Percentiles rank a stretch among this genome's conserved stretches.
Conservation (phyloP, 305 asterid genomes). For the Fraxinus xanthoxyloides region DNA sequence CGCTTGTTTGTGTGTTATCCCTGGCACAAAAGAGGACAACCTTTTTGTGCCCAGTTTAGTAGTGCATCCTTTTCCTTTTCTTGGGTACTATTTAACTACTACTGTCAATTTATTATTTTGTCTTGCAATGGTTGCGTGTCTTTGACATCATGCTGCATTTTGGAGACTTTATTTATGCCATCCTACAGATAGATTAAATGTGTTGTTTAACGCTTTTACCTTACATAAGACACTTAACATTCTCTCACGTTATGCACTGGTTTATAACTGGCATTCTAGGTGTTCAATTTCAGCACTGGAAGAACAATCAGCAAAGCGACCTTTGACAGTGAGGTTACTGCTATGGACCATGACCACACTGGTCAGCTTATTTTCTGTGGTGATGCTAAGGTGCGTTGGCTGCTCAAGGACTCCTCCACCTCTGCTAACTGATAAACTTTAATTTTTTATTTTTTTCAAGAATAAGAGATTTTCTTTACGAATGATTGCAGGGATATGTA, state of each 20-base stretch:
- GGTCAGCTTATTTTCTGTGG: slow-evolving; percentile 95
- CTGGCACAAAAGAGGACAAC: background rate
- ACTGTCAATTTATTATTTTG: background rate
- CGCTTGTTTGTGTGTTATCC: background rate
- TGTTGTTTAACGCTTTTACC: background rate
- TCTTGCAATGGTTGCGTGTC: background rate
- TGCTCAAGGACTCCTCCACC: background rate
- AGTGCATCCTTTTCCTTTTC: background rate
- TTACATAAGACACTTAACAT: background rate
- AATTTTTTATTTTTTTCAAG: background rate
- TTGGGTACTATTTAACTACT: background rate
- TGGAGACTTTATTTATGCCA: background rate
- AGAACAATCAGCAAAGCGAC: slow-evolving; percentile 61
- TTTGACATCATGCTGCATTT: background rate
- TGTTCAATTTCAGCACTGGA: slow-evolving; percentile 93
- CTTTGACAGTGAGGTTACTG: slow-evolving; percentile 82
- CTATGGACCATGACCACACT: slow-evolving; percentile 95
- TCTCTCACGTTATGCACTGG: slow-evolving; percentile 6
- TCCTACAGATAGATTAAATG: background rate
- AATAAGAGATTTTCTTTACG: slow-evolving; percentile 8
- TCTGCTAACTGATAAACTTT: slow-evolving; percentile 8
- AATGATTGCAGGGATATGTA: slow-evolving; percentile 68
- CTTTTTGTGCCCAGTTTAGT: background rate
- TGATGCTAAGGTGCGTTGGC: slow-evolving; percentile 67
- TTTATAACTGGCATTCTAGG: slow-evolving; percentile 48